A percentile compares a stretch with the other conserved stretches of the same genome.
These are phyloP conservation scores for Lithospermum erythrorhizon DNA, from an alignment of 257 asterid genomes.

Conservation along the genomic window DNA sequence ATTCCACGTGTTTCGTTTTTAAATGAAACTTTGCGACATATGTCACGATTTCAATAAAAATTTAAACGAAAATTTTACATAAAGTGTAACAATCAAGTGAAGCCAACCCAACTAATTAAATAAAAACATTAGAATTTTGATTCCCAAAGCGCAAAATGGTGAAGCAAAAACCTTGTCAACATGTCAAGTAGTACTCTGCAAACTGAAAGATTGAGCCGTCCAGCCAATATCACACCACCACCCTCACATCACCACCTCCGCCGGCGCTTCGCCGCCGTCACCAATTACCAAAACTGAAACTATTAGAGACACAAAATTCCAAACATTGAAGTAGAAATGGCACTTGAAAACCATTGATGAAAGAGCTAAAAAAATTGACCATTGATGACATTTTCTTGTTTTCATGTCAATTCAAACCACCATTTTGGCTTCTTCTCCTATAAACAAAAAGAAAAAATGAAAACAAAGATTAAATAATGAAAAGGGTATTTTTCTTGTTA, in stretches of 20 bases:
- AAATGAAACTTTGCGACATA: too few species aligned
- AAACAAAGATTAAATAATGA: too few species aligned
- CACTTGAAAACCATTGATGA: background rate
- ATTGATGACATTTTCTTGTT: constrained; percentile 1
- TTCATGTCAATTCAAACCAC: constrained; percentile 6
- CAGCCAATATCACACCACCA: constrained; percentile 60
- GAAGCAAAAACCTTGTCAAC: background rate
- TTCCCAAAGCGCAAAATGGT: constrained; percentile 6
- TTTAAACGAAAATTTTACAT: too few species aligned
- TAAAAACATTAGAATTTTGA: constrained; percentile 12
- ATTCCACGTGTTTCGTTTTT: too few species aligned
- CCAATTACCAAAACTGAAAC: constrained; percentile 12
- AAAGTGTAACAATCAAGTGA: too few species aligned
- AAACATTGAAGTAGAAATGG: constrained; percentile 1
- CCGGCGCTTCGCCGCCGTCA: background rate
- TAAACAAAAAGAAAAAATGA: too few species aligned
- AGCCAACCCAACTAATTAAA: too few species aligned
- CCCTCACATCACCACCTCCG: constrained; percentile 17
- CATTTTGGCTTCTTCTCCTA: too few species aligned
- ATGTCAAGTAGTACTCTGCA: too few species aligned
- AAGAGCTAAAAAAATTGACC: background rate
- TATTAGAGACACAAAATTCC: constrained; percentile 7
- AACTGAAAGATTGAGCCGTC: constrained; percentile 64
- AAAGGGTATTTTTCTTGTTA: too few species aligned
- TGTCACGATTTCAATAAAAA: too few species aligned